Evolutionary conservation across 2,329 filamentous ascomycete species (phyloP).

Genomic region (Arthrobotrys pseudoclavata): DNA sequence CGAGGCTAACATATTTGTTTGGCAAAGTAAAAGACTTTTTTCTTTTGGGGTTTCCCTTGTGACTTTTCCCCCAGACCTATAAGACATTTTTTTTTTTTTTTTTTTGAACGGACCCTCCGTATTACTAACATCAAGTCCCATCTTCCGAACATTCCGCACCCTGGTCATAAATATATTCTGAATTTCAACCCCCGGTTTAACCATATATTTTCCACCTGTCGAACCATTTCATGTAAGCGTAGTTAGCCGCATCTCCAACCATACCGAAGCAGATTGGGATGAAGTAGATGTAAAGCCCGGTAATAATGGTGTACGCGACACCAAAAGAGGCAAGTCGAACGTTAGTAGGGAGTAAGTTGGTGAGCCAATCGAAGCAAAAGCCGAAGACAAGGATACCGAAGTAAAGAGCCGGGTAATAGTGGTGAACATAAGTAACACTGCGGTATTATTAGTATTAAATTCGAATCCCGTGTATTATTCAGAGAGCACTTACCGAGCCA

Average conservation of each 20-base stretch:
- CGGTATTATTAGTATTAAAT: constrained; percentile 24
- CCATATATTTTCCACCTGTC: constrained; percentile 86
- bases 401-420: constrained; percentile 98
- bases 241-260: constrained; percentile 85
- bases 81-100: constrained; percentile 2
- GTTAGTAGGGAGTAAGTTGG: constrained; percentile 67
- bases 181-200: constrained; percentile 63
- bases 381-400: constrained; percentile 92
- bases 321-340: constrained; percentile 79
- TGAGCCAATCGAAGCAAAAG: constrained; percentile 80
- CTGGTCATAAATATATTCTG: constrained; percentile 11
- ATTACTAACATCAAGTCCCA: constrained; percentile 12
- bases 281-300: constrained; percentile 90
- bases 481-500: constrained; percentile 72
- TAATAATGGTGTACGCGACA: constrained; percentile 78
- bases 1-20: constrained; percentile 17
- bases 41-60: constrained; percentile 23
- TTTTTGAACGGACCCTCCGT: constrained; percentile 10
- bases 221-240: constrained; percentile 95
- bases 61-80: constrained; percentile 23
- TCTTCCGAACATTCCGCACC: background rate
- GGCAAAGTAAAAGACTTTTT: constrained; percentile 28
- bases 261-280: constrained; percentile 97
- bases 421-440: constrained; percentile 96
- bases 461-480: background rate